These are phyloP conservation scores for Solanum chilense DNA, from an alignment of 257 asterid genomes.

Conservation along the genomic window DNA sequence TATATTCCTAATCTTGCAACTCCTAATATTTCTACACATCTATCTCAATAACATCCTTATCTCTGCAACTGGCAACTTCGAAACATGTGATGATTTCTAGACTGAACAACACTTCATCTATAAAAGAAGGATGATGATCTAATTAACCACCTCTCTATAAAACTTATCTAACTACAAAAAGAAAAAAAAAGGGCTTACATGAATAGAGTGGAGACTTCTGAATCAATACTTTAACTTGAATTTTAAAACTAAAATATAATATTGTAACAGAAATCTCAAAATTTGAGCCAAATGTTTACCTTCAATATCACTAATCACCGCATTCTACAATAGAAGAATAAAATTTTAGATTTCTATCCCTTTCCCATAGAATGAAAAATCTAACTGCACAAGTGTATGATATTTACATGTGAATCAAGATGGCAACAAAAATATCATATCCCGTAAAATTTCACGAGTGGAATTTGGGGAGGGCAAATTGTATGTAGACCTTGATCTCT, in stretches of 20 bases:
- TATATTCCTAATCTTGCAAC: too few relatives aligned
- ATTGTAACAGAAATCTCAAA: background rate
- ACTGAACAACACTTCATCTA: too few relatives aligned
- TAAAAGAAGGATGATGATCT: too few relatives aligned
- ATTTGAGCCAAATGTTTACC: background rate
- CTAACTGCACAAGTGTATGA: background rate
- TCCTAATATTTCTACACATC: too few relatives aligned
- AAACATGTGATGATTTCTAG: too few relatives aligned
- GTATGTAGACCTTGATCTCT: background rate
- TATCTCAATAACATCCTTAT: too few relatives aligned
- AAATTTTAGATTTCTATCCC: background rate
- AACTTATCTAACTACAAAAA: too few relatives aligned
- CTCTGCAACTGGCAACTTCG: too few relatives aligned
- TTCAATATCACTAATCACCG: background rate
- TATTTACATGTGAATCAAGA: background rate
- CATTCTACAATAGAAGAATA: background rate
- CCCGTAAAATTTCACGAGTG: background rate
- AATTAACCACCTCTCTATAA: too few relatives aligned
- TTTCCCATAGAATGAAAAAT: background rate
- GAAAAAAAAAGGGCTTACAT: background rate
- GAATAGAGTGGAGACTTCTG: background rate
- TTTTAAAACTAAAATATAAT: background rate
- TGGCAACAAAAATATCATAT: background rate
- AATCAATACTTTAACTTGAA: background rate
- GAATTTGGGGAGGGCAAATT: background rate